A percentile compares a stretch with the other conserved stretches of the same genome.
These are phyloP conservation scores for Kazachstania martiniae DNA, from an alignment of 805 yeast genomes.

Conservation along the genomic window DNA sequence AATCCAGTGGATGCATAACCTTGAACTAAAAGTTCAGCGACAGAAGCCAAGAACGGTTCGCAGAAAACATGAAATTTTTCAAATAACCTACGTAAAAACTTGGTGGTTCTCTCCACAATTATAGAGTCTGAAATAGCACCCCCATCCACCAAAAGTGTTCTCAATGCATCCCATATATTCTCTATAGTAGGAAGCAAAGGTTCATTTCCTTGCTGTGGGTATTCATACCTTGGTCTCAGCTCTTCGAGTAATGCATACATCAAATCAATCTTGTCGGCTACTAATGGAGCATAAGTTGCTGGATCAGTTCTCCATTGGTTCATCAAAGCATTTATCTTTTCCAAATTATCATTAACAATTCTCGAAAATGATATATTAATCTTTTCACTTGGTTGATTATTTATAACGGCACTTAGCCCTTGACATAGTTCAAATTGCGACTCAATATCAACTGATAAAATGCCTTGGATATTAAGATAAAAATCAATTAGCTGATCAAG, in stretches of 20 bases:
- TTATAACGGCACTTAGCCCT: slow-evolving; percentile 78
- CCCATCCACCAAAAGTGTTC: slow-evolving; percentile 14
- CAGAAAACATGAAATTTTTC: slow-evolving; percentile 33
- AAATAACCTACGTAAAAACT: slow-evolving; percentile 54
- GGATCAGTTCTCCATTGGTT: slow-evolving; percentile 16
- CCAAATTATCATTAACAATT: slow-evolving; percentile 46
- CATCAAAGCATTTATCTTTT: slow-evolving; percentile 14
- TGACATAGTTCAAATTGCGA: slow-evolving; percentile 74
- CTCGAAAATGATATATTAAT: slow-evolving; percentile 53
- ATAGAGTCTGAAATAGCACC: slow-evolving; percentile 15
- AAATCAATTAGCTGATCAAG: slow-evolving; percentile 68
- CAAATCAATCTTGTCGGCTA: slow-evolving; percentile 64
- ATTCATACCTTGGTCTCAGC: slow-evolving; percentile 21
- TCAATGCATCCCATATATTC: slow-evolving; percentile 19
- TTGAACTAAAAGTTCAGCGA: slow-evolving; percentile 54
- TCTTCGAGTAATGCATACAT: slow-evolving; percentile 26
- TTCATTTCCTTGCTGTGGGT: slow-evolving; percentile 23
- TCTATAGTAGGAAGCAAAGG: slow-evolving; percentile 22
- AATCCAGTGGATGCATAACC: slow-evolving; percentile 60
- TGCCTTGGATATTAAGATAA: slow-evolving; percentile 44
- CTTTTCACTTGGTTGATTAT: slow-evolving; percentile 44
- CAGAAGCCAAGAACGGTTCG: slow-evolving; percentile 46
- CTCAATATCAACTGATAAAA: slow-evolving; percentile 42
- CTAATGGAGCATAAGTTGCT: slow-evolving; percentile 31
- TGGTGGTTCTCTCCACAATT: slow-evolving; percentile 59